phyloP scores from a whole-genome alignment of 345 rosid genomes.

The Passiflora organensis region DNA sequence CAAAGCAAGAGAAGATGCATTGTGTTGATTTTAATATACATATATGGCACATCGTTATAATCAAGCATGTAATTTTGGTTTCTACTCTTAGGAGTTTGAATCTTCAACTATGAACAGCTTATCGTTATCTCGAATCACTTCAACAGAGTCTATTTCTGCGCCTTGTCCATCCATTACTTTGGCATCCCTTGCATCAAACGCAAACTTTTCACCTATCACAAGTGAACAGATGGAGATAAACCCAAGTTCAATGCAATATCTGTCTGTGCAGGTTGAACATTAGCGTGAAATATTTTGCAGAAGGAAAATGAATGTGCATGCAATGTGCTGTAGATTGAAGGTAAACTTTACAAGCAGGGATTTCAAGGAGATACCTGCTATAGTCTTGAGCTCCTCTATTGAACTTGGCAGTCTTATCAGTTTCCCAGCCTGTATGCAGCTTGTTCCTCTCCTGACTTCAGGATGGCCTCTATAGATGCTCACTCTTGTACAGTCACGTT shows the following conservation, averaged over 20 bases:
- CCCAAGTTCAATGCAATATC: not conserved
- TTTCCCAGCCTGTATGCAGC: slow-evolving; percentile 49
- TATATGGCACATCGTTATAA: not conserved
- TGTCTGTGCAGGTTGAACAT: too few species aligned
- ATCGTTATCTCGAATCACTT: slow-evolving; percentile 84
- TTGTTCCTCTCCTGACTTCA: slow-evolving; percentile 36
- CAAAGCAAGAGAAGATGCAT: too few species aligned
- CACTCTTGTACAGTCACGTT: slow-evolving; percentile 36
- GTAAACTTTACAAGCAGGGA: too few species aligned
- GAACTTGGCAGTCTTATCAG: slow-evolving; percentile 57
- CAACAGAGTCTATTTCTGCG: slow-evolving; percentile 70
- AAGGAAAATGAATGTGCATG: not conserved
- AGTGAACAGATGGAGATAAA: not conserved
- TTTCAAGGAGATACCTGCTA: slow-evolving; percentile 49
- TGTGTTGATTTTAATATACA: too few species aligned
- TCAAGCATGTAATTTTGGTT: too few species aligned
- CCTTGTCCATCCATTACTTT: slow-evolving; percentile 65
- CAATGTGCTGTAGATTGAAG: too few species aligned
- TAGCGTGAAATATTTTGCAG: not conserved
- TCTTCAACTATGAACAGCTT: slow-evolving; percentile 62
- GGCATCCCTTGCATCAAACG: slow-evolving; percentile 48
- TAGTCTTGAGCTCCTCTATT: slow-evolving; percentile 64
- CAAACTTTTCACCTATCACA: slow-evolving; percentile 57
- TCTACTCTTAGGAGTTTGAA: slow-evolving; percentile 12
- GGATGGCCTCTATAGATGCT: slow-evolving; percentile 77